Conservation (phyloP, 345 rosid genomes). For the Dovyalis caffra region DNA sequence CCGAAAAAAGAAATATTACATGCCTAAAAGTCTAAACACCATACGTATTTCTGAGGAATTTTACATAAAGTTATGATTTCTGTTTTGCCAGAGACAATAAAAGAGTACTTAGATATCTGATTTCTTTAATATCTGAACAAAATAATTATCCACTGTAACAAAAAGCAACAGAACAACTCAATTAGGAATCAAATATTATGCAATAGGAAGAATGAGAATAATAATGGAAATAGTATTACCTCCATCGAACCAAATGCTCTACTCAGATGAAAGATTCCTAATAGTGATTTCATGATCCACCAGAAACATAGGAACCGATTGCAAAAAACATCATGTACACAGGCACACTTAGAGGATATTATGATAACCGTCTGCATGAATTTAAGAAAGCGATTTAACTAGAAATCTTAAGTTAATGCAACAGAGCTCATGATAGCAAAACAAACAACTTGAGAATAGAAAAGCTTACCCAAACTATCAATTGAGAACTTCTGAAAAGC, state of each 20-base stretch:
- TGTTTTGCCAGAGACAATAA: background rate
- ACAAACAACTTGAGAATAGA: background rate
- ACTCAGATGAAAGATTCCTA: slow-evolving; percentile 47
- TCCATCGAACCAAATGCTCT: slow-evolving; percentile 36
- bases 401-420: slow-evolving; percentile 5
- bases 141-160: background rate
- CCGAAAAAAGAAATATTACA: background rate
- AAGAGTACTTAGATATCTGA: too few relatives aligned
- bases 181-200: background rate
- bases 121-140: background rate
- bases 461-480: slow-evolving; percentile 67
- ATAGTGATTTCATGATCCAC: slow-evolving; percentile 62
- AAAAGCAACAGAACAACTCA: background rate
- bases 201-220: background rate
- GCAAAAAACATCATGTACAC: slow-evolving; percentile 38
- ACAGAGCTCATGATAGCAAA: slow-evolving; percentile 2
- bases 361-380: slow-evolving; percentile 44
- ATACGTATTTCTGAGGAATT: background rate
- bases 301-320: slow-evolving; percentile 56
- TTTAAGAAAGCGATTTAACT: too few relatives aligned
- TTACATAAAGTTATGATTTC: background rate
- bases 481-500: slow-evolving; percentile 52
- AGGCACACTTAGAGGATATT: slow-evolving; percentile 38
- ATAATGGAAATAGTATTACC: slow-evolving; percentile 21
- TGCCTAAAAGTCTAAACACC: background rate